phyloP scores from a whole-genome alignment of 768 basidiomycete genomes.

The Suillus occidentalis region DNA sequence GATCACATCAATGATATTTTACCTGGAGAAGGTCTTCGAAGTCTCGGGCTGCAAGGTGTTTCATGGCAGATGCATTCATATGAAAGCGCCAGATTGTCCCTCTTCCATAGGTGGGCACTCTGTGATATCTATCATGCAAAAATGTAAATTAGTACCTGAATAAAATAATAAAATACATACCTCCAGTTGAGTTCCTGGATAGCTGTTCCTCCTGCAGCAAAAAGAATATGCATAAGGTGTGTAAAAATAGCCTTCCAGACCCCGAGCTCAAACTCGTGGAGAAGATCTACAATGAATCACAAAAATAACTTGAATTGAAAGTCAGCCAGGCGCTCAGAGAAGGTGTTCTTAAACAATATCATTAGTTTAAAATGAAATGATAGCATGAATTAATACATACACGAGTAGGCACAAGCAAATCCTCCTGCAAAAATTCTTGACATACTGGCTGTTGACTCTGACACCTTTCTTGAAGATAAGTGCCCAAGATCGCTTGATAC shows the following conservation, averaged over 20 bases:
- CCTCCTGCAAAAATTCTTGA: background rate
- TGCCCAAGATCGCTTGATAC: constrained; percentile 5
- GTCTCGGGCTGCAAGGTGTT: constrained; percentile 9
- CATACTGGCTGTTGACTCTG: background rate
- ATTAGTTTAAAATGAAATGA: background rate
- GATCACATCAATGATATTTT: background rate
- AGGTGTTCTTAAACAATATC: constrained; percentile 6
- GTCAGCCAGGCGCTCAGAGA: constrained; percentile 5
- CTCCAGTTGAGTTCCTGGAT: too few relatives aligned
- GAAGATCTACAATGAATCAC: too few relatives aligned
- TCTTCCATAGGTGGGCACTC: constrained; percentile 13
- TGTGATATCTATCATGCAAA: constrained; percentile 11
- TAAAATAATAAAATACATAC: too few relatives aligned
- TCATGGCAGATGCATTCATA: constrained; percentile 9
- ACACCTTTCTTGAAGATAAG: background rate
- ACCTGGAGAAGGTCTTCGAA: constrained; percentile 6
- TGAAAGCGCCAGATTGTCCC: constrained; percentile 8
- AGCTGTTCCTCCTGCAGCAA: too few relatives aligned
- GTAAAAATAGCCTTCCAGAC: too few relatives aligned
- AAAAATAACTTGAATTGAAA: constrained; percentile 19
- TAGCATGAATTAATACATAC: background rate
- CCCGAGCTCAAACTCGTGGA: too few relatives aligned
- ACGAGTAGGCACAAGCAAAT: background rate
- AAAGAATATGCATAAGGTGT: too few relatives aligned
- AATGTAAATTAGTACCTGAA: background rate